Evolutionary conservation across 2,329 filamentous ascomycete genomes (phyloP).

Genomic region (Calonectria fujianensis): DNA sequence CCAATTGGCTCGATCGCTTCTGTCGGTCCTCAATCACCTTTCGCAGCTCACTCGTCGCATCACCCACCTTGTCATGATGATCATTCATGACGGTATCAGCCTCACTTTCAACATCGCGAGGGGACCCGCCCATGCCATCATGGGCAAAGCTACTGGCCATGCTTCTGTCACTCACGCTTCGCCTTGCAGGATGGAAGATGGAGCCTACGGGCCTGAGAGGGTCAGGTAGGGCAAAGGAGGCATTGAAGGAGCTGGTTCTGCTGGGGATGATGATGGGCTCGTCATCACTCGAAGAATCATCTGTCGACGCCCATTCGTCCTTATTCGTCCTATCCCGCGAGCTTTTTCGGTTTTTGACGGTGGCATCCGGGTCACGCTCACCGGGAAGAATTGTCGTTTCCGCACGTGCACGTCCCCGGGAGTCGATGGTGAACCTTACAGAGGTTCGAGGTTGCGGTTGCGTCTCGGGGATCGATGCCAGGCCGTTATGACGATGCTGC

Average conservation of each 20-base stretch:
- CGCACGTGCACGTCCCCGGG: conserved; percentile 75
- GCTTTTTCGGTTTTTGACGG: conserved; percentile 55
- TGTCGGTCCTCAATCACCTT: conserved; percentile 74
- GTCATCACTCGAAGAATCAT: conserved; percentile 77
- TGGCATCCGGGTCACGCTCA: conserved; percentile 53
- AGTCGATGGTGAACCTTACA: conserved; percentile 78
- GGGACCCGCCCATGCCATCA: conserved; percentile 60
- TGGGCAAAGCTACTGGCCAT: conserved; percentile 61
- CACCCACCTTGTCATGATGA: conserved; percentile 65
- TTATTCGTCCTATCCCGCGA: conserved; percentile 56
- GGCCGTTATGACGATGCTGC: conserved; percentile 69
- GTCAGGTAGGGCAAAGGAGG: conserved; percentile 75
- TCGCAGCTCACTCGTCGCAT: conserved; percentile 76
- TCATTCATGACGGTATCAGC: conserved; percentile 75
- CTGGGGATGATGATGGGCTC: conserved; percentile 80
- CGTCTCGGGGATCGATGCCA: conserved; percentile 76
- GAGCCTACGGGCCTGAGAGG: conserved; percentile 70
- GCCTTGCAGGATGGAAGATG: conserved; percentile 68
- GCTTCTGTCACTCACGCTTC: conserved; percentile 71
- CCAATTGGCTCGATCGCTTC: conserved; percentile 61
- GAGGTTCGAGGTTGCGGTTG: conserved; percentile 68
- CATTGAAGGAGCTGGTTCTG: conserved; percentile 70
- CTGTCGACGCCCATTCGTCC: conserved; percentile 66
- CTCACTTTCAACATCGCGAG: conserved; percentile 72
- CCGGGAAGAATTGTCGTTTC: conserved; percentile 69